A percentile compares a stretch with the other conserved stretches of the same genome.
Conservation (phyloP, 345 rosid genomes). For the Conringia planisiliqua region DNA sequence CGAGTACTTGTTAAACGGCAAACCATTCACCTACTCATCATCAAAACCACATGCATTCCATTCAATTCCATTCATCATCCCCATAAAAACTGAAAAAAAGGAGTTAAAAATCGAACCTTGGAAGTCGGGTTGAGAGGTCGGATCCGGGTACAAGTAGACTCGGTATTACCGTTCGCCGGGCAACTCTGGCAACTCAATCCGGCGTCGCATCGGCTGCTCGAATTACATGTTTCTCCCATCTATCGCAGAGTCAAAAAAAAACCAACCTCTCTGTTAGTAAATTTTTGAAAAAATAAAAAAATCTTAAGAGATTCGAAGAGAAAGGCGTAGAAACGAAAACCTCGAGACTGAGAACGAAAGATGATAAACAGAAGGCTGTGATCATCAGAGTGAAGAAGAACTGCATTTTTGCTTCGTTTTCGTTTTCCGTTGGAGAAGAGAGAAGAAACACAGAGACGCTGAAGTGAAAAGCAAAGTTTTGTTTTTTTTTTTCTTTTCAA, state of each 20-base stretch:
- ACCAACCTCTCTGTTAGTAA: neutral
- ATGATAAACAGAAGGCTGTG: constrained; percentile 19
- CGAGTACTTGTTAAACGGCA: constrained; percentile 82
- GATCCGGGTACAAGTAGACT: constrained; percentile 69
- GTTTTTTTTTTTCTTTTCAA: neutral
- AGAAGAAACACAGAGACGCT: neutral
- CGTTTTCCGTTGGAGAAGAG: neutral
- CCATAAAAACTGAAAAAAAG: neutral
- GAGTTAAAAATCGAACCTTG: constrained; percentile 37
- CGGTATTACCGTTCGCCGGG: constrained; percentile 61
- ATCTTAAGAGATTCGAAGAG: neutral
- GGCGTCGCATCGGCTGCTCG: constrained; percentile 51
- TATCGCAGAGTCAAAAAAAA: constrained; percentile 5
- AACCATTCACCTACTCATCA: constrained; percentile 60
- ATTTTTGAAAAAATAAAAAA: neutral
- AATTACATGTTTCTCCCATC: constrained; percentile 87
- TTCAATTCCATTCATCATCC: neutral
- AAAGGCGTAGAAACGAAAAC: constrained; percentile 3
- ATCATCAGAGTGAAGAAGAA: constrained; percentile 22
- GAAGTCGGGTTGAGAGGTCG: constrained; percentile 64
- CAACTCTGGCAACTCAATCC: constrained; percentile 87
- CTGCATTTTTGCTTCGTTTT: constrained; percentile 10
- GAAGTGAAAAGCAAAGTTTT: neutral
- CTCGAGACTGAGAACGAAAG: constrained; percentile 35
- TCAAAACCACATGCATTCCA: constrained; percentile 34